phyloP scores from a whole-genome alignment of 1,284 basidiomycete genomes.

The Leccinum solheimii region DNA sequence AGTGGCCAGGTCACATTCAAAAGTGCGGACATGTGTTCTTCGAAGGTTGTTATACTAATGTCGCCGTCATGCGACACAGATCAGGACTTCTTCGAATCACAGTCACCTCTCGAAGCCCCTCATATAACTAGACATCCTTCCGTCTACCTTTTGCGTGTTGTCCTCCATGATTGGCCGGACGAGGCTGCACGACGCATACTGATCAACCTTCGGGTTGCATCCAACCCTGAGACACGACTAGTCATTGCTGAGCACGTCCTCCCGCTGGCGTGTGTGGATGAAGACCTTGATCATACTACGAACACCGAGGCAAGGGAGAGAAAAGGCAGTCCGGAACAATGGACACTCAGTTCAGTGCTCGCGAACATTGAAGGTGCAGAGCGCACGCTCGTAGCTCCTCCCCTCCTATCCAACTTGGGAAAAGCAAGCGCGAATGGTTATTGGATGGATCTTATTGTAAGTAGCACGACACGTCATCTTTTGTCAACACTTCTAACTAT shows the following conservation, averaged over 20 bases:
- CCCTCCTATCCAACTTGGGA: constrained; percentile 66
- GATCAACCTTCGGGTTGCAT: constrained; percentile 51
- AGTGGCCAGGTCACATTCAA: constrained; percentile 58
- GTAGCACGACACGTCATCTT: constrained; percentile 12
- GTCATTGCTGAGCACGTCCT: constrained; percentile 69
- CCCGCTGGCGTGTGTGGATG: constrained; percentile 46
- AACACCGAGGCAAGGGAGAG: constrained; percentile 2
- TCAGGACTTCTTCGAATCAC: constrained; percentile 72
- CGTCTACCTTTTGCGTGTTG: constrained; percentile 66
- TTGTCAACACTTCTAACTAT: constrained; percentile 2
- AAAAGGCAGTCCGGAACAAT: constrained; percentile 17
- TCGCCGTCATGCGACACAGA: constrained; percentile 35
- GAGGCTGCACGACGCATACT: constrained; percentile 54
- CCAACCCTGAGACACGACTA: constrained; percentile 52
- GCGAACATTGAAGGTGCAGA: constrained; percentile 46
- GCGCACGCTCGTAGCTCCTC: constrained; percentile 47
- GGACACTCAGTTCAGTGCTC: constrained; percentile 29
- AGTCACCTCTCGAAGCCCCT: constrained; percentile 40
- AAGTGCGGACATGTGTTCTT: constrained; percentile 36
- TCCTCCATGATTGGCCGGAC: constrained; percentile 77
- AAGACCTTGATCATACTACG: no score
- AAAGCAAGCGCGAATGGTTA: constrained; percentile 70
- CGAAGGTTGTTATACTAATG: neutral
- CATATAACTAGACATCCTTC: constrained; percentile 46
- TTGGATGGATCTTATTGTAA: constrained; percentile 70